phyloP scores from a whole-genome alignment of 148 eudicot species.

The Camellia sinensis region DNA sequence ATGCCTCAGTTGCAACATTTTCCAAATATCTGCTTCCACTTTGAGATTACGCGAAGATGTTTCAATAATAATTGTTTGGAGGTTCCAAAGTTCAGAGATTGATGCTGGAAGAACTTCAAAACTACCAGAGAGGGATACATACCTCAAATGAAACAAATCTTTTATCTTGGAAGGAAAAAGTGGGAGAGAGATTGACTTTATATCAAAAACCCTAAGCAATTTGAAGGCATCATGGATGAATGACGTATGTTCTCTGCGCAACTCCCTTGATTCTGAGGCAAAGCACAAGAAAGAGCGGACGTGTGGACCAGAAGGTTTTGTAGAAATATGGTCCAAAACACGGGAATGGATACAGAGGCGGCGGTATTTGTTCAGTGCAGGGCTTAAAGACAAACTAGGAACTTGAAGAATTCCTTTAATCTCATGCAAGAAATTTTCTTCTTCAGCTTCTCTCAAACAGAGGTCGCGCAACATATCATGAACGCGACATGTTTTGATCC shows the following conservation, averaged over 20 bases:
- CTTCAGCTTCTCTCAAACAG: conserved; percentile 33
- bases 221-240: conserved; percentile 28
- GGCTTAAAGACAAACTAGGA: not conserved
- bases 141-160: conserved; percentile 33
- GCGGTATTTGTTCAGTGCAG: conserved; percentile 16
- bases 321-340: conserved; percentile 22
- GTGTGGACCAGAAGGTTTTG: conserved; percentile 25
- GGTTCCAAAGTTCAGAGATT: conserved; percentile 30
- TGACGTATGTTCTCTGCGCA: conserved; percentile 20
- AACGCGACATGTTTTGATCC: conserved; percentile 38
- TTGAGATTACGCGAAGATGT: conserved; percentile 31
- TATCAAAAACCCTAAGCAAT: conserved; percentile 39
- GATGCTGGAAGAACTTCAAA: conserved; percentile 33
- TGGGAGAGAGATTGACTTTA: conserved; percentile 23
- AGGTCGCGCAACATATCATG: conserved; percentile 42
- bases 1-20: conserved; percentile 40
- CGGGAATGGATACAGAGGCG: conserved; percentile 38
- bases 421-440: conserved; percentile 30
- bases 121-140: conserved; percentile 24
- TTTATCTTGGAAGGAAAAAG: conserved; percentile 26
- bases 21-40: conserved; percentile 39
- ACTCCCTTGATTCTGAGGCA: conserved; percentile 12
- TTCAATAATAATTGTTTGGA: conserved; percentile 34
- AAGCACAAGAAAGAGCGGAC: conserved; percentile 42
- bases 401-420: conserved; percentile 12